These are phyloP conservation scores for Metarhizium sp. DNA, from an alignment of 2,329 filamentous ascomycete genomes.

Conservation along the genomic window DNA sequence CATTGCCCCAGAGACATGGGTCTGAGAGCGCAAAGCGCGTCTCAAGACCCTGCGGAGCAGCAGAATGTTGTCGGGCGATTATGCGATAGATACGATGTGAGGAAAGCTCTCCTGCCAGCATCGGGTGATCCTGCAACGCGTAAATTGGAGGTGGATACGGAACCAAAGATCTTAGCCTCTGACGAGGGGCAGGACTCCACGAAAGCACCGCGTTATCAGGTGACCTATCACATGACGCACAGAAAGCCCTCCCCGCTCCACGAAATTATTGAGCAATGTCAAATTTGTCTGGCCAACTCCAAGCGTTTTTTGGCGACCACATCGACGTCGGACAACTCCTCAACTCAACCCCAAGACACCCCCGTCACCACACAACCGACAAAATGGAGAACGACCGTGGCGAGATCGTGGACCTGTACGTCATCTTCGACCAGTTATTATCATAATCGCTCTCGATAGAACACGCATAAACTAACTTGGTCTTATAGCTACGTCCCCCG, in stretches of 20 bases:
- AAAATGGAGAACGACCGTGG: slow-evolving; percentile 99
- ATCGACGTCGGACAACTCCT: slow-evolving; percentile 17
- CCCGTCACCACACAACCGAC: slow-evolving; percentile 25
- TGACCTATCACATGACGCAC: slow-evolving; percentile 24
- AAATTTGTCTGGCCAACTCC: slow-evolving; percentile 23
- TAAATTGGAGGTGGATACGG: background rate
- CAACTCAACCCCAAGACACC: slow-evolving; percentile 16
- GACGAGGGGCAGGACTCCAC: slow-evolving; percentile 4
- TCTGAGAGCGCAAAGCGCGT: slow-evolving; percentile 39
- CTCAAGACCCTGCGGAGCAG: slow-evolving; percentile 19
- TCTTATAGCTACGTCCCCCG: slow-evolving; percentile 79
- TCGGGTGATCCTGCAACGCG: background rate
- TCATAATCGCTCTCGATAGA: slow-evolving; percentile 5
- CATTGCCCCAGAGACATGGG: slow-evolving; percentile 19
- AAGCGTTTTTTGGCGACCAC: slow-evolving; percentile 20
- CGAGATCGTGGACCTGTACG: slow-evolving; percentile 98
- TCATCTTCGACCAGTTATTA: slow-evolving; percentile 15
- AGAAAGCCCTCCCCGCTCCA: slow-evolving; percentile 27
- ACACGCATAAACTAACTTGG: slow-evolving; percentile 17
- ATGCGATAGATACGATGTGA: no score
- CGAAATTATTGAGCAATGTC: slow-evolving; percentile 25
- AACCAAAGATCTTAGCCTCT: background rate
- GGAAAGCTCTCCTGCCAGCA: background rate
- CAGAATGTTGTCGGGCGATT: slow-evolving; percentile 15
- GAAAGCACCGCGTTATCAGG: slow-evolving; percentile 24